Evolutionary conservation across 495 filamentous ascomycete species (phyloP).

Genomic region (Penicillium silybi): DNA sequence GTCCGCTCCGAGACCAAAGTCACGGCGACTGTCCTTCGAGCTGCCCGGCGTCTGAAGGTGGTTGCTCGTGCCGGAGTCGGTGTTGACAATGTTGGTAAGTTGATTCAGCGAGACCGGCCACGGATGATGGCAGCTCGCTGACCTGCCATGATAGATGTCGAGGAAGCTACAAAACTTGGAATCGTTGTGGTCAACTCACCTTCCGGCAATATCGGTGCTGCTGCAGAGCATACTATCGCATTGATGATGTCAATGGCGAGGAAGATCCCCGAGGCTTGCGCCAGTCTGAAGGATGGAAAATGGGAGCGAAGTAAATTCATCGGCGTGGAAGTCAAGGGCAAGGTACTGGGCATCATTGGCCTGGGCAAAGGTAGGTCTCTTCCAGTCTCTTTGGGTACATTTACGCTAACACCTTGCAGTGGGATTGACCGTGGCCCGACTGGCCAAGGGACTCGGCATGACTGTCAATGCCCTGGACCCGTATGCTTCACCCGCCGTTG

Average conservation of each 20-base stretch:
- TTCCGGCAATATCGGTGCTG: conserved; percentile 65
- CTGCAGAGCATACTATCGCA: conserved; percentile 66
- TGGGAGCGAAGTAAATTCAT: conserved; percentile 69
- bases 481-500: conserved; percentile 60
- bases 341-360: conserved; percentile 64
- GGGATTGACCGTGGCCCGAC: conserved; percentile 64
- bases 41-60: conserved; percentile 59
- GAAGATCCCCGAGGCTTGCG: conserved; percentile 58
- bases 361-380: conserved; percentile 56
- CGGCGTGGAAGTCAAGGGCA: conserved; percentile 66
- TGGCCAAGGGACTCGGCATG: conserved; percentile 69
- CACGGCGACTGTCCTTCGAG: conserved; percentile 53
- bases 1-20: conserved; percentile 72
- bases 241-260: conserved; percentile 62
- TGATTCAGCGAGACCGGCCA: background rate
- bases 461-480: conserved; percentile 62
- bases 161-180: conserved; percentile 58
- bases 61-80: conserved; percentile 73
- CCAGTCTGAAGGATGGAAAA: conserved; percentile 54
- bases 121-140: too few relatives aligned
- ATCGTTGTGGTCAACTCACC: conserved; percentile 71
- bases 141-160: conserved; percentile 43
- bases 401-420: conserved; percentile 35
- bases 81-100: conserved; percentile 63
- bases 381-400: background rate